phyloP scores from a whole-genome alignment of 768 basidiomycete species.

The Mycena vitilis region DNA sequence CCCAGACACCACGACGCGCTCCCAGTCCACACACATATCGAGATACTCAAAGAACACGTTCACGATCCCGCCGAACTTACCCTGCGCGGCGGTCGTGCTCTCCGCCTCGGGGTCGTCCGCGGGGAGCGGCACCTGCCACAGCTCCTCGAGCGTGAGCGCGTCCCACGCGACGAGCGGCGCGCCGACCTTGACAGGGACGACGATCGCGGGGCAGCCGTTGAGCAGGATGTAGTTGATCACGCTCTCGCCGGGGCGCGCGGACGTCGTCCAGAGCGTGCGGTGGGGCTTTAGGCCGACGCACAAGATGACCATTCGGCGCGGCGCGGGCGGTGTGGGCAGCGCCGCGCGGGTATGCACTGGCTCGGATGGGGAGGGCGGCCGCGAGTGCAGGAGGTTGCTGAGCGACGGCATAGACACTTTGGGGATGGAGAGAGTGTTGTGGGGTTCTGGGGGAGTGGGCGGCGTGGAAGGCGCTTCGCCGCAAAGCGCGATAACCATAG shows the following conservation, averaged over 20 bases:
- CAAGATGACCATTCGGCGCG: constrained; percentile 67
- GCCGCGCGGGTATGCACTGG: constrained; percentile 57
- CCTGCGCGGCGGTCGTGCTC: constrained; percentile 44
- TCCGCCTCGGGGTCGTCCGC: constrained; percentile 48
- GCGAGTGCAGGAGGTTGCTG: constrained; percentile 58
- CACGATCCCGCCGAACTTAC: constrained; percentile 64
- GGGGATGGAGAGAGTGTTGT: constrained; percentile 43
- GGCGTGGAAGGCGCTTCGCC: constrained; percentile 42
- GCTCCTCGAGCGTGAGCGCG: constrained; percentile 63
- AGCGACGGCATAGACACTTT: constrained; percentile 54
- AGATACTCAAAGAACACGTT: constrained; percentile 68
- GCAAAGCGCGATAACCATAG: constrained; percentile 62
- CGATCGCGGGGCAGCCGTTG: constrained; percentile 70
- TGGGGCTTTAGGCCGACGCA: constrained; percentile 73
- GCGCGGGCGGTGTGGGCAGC: constrained; percentile 54
- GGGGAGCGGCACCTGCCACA: constrained; percentile 55
- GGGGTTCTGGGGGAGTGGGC: constrained; percentile 29
- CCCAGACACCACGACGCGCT: constrained; percentile 53
- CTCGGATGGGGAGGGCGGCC: constrained; percentile 57
- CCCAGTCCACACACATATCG: constrained; percentile 74
- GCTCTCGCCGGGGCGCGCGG: constrained; percentile 69
- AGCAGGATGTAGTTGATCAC: constrained; percentile 72
- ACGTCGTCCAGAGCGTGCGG: constrained; percentile 67
- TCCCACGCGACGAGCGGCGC: constrained; percentile 77
- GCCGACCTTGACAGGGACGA: constrained; percentile 68